Conservation (phyloP, 208 protist genomes). For the Acanthamoeba culbertsoni region DNA sequence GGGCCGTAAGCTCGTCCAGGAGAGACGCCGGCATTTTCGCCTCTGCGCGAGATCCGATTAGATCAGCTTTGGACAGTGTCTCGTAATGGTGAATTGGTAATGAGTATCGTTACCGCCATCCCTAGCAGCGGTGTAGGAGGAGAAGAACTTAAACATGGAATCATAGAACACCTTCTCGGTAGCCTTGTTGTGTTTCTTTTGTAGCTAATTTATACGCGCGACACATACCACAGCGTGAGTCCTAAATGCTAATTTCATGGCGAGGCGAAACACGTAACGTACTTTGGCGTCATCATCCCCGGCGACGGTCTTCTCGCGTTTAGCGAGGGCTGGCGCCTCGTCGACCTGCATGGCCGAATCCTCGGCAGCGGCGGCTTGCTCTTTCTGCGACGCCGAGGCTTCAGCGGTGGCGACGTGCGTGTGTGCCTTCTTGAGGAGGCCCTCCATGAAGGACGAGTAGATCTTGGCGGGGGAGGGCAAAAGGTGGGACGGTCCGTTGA, state of each 20-base stretch:
- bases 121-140: neutral
- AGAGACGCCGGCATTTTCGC: neutral
- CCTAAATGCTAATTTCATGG: neutral
- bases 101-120: neutral
- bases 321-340: neutral
- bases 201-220: neutral
- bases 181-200: neutral
- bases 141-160: slow-evolving; percentile 37
- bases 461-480: slow-evolving; percentile 21
- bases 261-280: too few relatives aligned
- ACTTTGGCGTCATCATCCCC: neutral
- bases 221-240: neutral
- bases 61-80: neutral
- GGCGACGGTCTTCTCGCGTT: neutral
- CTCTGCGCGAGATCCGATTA: neutral
- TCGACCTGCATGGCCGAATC: neutral
- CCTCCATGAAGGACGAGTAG: slow-evolving; percentile 28
- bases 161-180: neutral
- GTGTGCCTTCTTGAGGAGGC: slow-evolving; percentile 10
- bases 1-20: neutral
- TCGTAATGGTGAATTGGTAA: neutral
- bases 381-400: neutral
- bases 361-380: neutral
- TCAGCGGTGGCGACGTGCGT: neutral
- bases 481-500: slow-evolving; percentile 9